Base-by-base conservation (phyloP, 345 rosid species). In the Rubroshorea leprosula region DNA sequence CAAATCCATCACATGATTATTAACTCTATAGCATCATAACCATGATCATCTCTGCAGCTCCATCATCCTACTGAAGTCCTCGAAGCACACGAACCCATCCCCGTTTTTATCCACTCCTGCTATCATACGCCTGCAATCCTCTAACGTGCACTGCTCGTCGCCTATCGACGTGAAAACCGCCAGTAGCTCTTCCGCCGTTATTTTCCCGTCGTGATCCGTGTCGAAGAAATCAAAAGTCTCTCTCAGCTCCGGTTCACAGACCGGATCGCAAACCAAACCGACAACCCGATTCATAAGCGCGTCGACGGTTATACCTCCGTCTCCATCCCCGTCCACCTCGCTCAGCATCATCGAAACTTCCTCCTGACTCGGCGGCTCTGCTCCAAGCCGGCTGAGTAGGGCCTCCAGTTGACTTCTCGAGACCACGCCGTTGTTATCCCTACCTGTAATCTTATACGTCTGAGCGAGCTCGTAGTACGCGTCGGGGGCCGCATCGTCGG, bases 81-180 rank as follows among this genome's bases (percentile, higher is more conserved):
- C 83, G 62, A 89, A 93, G 71, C 97, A 87, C 47, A 93, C 99
- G 66, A 90, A 85, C 26, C 97, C 99, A 5, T 85, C 89, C 10
- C 83, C 85, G 38, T 78, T 85, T 56, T 64, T 76, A 75, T 81
- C 96, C 9, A 90, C 96, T 0, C 50, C 74, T 0, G 82, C 87
- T 72, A 93, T 87, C 97, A 93, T 93, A 56, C 91, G 83, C 74
- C 66, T 60, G 82, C 99, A 93, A 18, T 93, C 99, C 16, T 83
- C 96, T 7, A 93, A 19, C 76, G 96, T 79, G 89, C 90, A 85
- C 71, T 58, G 44, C 15, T 82, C 87, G 49, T 87, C 96, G 0
- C 95, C 95, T 1, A 93, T 66, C 20, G 72, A 75, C n/a, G 53
- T 67, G 56, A 72, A 93, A 0, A 77, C 84, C 7, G 69, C 58